Conservation (phyloP, 768 basidiomycete species). For the Dentipellis sp. region DNA sequence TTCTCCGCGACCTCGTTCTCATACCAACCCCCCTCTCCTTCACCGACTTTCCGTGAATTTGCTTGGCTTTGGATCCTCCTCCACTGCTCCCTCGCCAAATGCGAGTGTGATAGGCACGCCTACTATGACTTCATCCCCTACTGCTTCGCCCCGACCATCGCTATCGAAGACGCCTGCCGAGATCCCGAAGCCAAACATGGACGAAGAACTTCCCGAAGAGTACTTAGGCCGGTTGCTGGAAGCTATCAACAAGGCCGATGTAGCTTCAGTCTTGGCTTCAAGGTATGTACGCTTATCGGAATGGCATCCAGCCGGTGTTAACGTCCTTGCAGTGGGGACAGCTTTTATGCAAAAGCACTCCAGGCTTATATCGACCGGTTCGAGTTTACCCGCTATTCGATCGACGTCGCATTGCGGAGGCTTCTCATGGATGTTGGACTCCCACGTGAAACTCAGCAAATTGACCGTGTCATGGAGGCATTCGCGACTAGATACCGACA, state of each 20-base stretch:
- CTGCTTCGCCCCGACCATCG: conserved; percentile 36
- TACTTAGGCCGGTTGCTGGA: conserved; percentile 61
- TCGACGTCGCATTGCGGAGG: conserved; percentile 87
- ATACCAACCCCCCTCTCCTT: conserved; percentile 62
- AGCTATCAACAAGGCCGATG: conserved; percentile 66
- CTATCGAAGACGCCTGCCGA: conserved; percentile 31
- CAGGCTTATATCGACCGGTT: conserved; percentile 67
- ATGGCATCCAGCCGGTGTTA: neutral
- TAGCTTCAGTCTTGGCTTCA: conserved; percentile 73
- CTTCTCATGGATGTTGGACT: conserved; percentile 87
- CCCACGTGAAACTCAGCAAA: conserved; percentile 96
- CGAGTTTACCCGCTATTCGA: conserved; percentile 67
- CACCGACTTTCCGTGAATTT: conserved; percentile 63
- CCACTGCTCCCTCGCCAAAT: conserved; percentile 22
- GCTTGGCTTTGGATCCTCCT: conserved; percentile 39
- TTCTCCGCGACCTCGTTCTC: conserved; percentile 35
- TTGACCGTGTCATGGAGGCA: conserved; percentile 94
- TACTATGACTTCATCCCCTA: conserved; percentile 15
- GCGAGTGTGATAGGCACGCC: conserved; percentile 11
- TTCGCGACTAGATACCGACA: conserved; percentile 79
- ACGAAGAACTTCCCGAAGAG: conserved; percentile 58
- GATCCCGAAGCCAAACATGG: conserved; percentile 40
- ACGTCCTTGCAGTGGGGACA: conserved; percentile 45
- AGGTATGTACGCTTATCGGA: conserved; percentile 37
- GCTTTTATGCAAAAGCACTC: conserved; percentile 62